These are phyloP conservation scores for Dysphania ambrosioides DNA, from an alignment of 148 eudicot genomes.

Conservation along the genomic window DNA sequence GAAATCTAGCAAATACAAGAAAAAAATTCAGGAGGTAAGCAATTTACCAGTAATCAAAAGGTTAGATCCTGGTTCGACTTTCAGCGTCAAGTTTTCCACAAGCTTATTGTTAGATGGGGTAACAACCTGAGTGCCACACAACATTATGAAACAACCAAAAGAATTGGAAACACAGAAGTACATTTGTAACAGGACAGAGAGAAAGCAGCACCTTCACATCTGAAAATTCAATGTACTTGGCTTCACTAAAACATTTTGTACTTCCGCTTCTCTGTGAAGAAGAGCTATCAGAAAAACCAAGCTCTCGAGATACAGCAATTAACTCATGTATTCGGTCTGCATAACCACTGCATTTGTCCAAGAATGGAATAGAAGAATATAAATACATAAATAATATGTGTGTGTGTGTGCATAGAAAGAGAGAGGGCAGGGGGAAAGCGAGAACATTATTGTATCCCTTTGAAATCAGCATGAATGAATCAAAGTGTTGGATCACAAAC, in stretches of 20 bases:
- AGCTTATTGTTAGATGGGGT: conserved; percentile 93
- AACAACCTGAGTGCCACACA: conserved; percentile 57
- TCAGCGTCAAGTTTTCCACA: conserved; percentile 80
- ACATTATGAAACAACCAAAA: conserved; percentile 1
- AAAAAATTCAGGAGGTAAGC: not conserved
- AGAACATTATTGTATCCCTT: no score
- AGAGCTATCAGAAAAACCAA: conserved; percentile 55
- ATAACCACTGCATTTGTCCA: conserved; percentile 69
- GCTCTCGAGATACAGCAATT: conserved; percentile 73
- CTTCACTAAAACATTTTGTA: conserved; percentile 81
- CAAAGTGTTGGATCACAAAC: not conserved
- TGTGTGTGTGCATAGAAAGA: no score
- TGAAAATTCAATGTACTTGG: conserved; percentile 85
- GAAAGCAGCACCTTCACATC: conserved; percentile 64
- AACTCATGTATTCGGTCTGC: conserved; percentile 98
- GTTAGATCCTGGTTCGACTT: conserved; percentile 90
- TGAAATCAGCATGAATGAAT: not conserved
- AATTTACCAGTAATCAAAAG: conserved; percentile 86
- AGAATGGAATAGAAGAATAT: not conserved
- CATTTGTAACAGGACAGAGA: conserved; percentile 3
- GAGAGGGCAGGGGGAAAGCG: no score
- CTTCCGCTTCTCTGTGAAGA: conserved; percentile 62
- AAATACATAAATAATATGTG: no score
- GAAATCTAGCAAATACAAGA: not conserved
- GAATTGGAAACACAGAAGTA: not conserved